Percentiles rank a stretch among this genome's conserved stretches.
Evolutionary conservation across 2,329 filamentous ascomycete species (phyloP).

Genomic region (Talaromyces sp.): DNA sequence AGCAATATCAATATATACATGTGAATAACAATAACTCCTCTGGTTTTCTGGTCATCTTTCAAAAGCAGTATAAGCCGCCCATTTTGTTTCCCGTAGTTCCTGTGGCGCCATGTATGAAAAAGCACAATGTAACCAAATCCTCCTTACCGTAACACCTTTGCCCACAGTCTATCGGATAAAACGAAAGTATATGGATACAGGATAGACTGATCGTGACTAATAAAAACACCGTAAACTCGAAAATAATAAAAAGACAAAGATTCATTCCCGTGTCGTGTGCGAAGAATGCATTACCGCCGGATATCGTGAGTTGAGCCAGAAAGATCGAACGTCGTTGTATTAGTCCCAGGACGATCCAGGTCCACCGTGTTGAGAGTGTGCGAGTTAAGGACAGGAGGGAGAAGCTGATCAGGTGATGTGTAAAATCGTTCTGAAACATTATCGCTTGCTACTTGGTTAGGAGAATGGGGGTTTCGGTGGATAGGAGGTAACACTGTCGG

Average conservation of each 20-base stretch:
- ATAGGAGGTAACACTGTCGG: conserved; percentile 32
- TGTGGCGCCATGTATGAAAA: conserved; percentile 20
- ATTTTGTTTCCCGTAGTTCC: conserved; percentile 18
- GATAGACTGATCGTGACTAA: conserved; percentile 13
- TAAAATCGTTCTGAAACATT: conserved; percentile 24
- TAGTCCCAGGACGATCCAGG: conserved; percentile 26
- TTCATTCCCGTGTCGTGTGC: conserved; percentile 2
- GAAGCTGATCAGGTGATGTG: conserved; percentile 26
- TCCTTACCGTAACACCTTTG: conserved; percentile 16
- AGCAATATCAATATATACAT: neutral
- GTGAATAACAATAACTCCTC: neutral
- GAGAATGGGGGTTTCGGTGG: conserved; percentile 23
- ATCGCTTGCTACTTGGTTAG: conserved; percentile 23
- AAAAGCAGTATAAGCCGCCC: conserved; percentile 2
- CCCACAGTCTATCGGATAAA: conserved; percentile 29
- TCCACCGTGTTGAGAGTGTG: conserved; percentile 26
- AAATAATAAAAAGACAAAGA: neutral
- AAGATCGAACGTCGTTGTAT: conserved; percentile 22
- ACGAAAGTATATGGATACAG: conserved; percentile 14
- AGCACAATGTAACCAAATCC: conserved; percentile 4
- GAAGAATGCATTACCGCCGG: conserved; percentile 20
- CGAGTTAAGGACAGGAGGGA: conserved; percentile 30
- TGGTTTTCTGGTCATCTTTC: neutral
- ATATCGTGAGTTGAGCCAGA: conserved; percentile 27
- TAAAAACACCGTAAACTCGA: neutral